A percentile compares a stretch with the other conserved stretches of the same genome.
Evolutionary conservation across 208 protist species (phyloP).

Genomic region (Trypanosoma avium): DNA sequence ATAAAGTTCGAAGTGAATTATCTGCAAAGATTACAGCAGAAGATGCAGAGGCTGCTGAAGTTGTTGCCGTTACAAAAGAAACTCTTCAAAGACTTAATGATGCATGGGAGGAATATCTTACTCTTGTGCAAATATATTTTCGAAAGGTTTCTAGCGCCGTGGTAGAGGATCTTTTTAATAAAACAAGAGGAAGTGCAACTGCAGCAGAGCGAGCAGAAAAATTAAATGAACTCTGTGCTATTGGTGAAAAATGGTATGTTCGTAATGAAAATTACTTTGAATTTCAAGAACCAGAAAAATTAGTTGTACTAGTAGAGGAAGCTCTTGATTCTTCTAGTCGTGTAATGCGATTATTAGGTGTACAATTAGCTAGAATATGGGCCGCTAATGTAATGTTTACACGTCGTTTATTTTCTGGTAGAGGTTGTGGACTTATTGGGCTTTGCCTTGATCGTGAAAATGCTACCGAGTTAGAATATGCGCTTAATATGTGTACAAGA

Average conservation of each 20-base stretch:
- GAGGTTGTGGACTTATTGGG: constrained; percentile 49
- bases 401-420: constrained; percentile 23
- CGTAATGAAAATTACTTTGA: constrained; percentile 59
- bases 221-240: constrained; percentile 73
- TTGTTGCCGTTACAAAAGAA: constrained; percentile 10
- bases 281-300: constrained; percentile 39
- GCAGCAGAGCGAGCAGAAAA: constrained; percentile 50
- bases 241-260: constrained; percentile 72
- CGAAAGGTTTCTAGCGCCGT: constrained; percentile 12
- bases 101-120: constrained; percentile 34
- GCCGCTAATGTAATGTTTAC: constrained; percentile 52
- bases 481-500: constrained; percentile 58
- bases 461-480: constrained; percentile 59
- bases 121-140: constrained; percentile 24
- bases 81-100: constrained; percentile 4
- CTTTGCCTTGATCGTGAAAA: constrained; percentile 78
- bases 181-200: not conserved
- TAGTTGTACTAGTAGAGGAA: constrained; percentile 39
- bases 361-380: constrained; percentile 61
- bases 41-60: constrained; percentile 36
- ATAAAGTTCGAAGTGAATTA: constrained; percentile 35
- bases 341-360: constrained; percentile 74
- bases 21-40: not conserved
- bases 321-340: constrained; percentile 71
- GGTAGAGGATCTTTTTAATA: constrained; percentile 15